A percentile compares a stretch with the other conserved stretches of the same genome.
Evolutionary conservation across 257 asterid genomes (phyloP).

Genomic region (Datura wrightii): DNA sequence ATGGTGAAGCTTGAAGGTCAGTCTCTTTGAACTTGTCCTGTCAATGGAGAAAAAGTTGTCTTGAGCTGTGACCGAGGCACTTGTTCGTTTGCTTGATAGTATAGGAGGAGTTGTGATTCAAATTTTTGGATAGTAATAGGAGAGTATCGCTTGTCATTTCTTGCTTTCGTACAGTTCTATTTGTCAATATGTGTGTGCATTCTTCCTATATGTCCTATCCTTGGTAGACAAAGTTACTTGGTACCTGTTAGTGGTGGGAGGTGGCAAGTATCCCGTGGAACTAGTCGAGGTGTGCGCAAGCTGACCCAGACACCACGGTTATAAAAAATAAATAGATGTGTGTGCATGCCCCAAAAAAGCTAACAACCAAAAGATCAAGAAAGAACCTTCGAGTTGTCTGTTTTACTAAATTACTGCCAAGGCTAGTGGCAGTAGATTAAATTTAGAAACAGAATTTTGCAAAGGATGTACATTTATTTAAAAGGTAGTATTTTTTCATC

Average conservation of each 20-base stretch:
- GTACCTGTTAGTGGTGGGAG: too few relatives aligned
- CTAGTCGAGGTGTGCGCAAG: too few relatives aligned
- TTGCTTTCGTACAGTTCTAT: not conserved
- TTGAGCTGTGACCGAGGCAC: not conserved
- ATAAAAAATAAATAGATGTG: not conserved
- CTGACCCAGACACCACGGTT: too few relatives aligned
- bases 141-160: not conserved
- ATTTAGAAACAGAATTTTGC: not conserved
- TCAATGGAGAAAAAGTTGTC: not conserved
- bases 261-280: too few relatives aligned
- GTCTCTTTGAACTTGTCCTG: not conserved
- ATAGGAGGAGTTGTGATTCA: not conserved
- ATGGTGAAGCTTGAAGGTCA: conserved; percentile 9
- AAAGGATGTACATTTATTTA: not conserved
- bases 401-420: not conserved
- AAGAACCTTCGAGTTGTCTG: not conserved
- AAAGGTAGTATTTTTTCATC: not conserved
- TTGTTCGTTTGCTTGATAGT: not conserved
- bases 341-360: not conserved
- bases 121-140: not conserved
- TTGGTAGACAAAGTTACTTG: too few relatives aligned
- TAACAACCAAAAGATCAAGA: not conserved
- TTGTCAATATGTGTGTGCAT: not conserved
- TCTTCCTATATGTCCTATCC: not conserved
- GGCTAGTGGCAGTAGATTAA: not conserved